These are phyloP conservation scores for Paracoccidioides brasiliensis DNA, from an alignment of 2,329 filamentous ascomycete species.

Conservation along the genomic window DNA sequence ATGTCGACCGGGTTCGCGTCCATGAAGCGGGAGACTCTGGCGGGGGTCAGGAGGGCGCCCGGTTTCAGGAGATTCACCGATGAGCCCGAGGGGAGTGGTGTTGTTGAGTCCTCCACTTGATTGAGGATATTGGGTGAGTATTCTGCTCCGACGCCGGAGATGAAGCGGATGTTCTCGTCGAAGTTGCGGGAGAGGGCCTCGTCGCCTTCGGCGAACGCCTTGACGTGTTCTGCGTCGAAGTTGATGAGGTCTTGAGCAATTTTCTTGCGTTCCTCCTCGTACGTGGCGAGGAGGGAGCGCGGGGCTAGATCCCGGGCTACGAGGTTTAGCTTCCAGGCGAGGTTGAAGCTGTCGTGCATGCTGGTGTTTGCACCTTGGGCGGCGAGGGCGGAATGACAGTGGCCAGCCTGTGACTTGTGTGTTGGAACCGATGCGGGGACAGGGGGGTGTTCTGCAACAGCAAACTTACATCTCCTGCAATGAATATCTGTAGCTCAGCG, in stretches of 20 bases:
- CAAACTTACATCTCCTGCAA: slow-evolving; percentile 34
- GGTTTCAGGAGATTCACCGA: slow-evolving; percentile 28
- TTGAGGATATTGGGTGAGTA: slow-evolving; percentile 55
- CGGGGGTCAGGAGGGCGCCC: slow-evolving; percentile 45
- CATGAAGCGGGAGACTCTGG: slow-evolving; percentile 59
- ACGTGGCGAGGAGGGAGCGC: slow-evolving; percentile 16
- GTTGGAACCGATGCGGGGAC: background rate
- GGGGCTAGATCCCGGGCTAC: slow-evolving; percentile 16
- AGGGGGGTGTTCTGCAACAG: background rate
- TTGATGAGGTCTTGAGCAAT: slow-evolving; percentile 3
- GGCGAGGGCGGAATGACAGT: slow-evolving; percentile 53
- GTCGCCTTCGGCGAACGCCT: slow-evolving; percentile 47
- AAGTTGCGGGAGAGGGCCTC: slow-evolving; percentile 55
- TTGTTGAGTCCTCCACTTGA: slow-evolving; percentile 29
- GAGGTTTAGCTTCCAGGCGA: slow-evolving; percentile 25
- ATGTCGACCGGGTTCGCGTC: slow-evolving; percentile 68
- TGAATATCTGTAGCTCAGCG: slow-evolving; percentile 31
- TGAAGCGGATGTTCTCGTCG: slow-evolving; percentile 57
- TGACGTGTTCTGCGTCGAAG: slow-evolving; percentile 30
- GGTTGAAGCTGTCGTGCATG: slow-evolving; percentile 26
- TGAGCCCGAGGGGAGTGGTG: slow-evolving; percentile 19
- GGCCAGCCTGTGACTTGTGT: slow-evolving; percentile 13
- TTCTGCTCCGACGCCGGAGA: slow-evolving; percentile 57
- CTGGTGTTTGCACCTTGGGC: slow-evolving; percentile 38
- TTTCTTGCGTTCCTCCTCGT: slow-evolving; percentile 17